Base-by-base conservation (phyloP, 306 rosid species). In the Crotalaria pallida region DNA sequence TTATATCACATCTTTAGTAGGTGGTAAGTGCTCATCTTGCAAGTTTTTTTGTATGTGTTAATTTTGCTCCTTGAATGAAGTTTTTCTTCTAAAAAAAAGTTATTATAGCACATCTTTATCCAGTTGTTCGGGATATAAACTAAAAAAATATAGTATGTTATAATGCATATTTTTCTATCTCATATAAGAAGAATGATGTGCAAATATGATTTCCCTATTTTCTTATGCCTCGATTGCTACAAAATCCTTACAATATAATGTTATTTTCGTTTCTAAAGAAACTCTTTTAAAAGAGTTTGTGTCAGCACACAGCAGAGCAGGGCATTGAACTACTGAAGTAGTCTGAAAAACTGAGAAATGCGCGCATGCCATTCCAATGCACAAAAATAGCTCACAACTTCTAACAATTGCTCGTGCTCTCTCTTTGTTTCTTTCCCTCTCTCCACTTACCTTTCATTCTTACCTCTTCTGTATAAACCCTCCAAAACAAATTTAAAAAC, bases 331-430 rank as follows among this genome's bases (percentile, higher is more conserved):
- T 34, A 34, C 41, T 36, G 12, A 36, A 8, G n/a, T n/a, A n/a
- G n/a, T 12, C 21, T 2, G 61, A 11, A 10, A n/a, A 44, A 52
- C 44, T 47, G 40, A 75, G 73, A 79, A 56, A 48, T 52, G 34
- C 82, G 72, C 21, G 48, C 81, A 71, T 19, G 41, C 36, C 76
- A 55, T 56, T 57, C 24, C 71, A 16, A 33, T 71, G 31, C 41
- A 71, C 49, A 43, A 49, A 55, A 65, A 50, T 52, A 53, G 45
- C 45, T 40, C 21, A 60, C 19, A 62, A n/a, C 41, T 40, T 65
- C 59, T n/a, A n/a, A n/a, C 36, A 15, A 69, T 82, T 73, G 61
- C 17, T 78, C 68, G 26, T 82, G 53, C 79, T 44, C 43, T 7
- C 60, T 27, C n/a, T 45, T 31, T 31, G 9, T 58, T 69, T 44